A percentile compares a stretch with the other conserved stretches of the same genome.
Conservation (phyloP, 2,329 filamentous ascomycete genomes). For the Xylariaceae sp. region DNA sequence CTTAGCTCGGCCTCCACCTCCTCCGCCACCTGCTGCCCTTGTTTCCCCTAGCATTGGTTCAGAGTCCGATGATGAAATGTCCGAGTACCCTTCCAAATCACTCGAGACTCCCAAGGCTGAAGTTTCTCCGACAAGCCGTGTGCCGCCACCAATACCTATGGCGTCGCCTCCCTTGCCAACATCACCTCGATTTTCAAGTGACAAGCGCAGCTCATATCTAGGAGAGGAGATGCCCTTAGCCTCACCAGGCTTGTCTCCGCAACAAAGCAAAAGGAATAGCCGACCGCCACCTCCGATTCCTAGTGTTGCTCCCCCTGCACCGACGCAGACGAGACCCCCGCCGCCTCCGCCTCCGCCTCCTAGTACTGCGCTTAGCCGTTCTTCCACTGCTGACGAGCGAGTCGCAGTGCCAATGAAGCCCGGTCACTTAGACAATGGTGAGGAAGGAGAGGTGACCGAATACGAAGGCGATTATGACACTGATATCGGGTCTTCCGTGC, state of each 20-base stretch:
- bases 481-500: conserved; percentile 92
- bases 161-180: conserved; percentile 53
- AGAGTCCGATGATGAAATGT: conserved; percentile 88
- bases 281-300: conserved; percentile 68
- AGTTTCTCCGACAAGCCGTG: conserved; percentile 46
- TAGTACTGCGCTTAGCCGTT: conserved; percentile 57
- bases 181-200: conserved; percentile 49
- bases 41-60: conserved; percentile 78
- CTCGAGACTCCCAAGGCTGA: conserved; percentile 50
- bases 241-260: conserved; percentile 47
- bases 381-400: conserved; percentile 64
- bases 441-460: conserved; percentile 83
- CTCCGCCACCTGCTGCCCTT: conserved; percentile 58
- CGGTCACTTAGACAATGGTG: conserved; percentile 58
- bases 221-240: conserved; percentile 47
- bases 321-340: conserved; percentile 66
- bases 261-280: conserved; percentile 61
- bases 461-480: conserved; percentile 99
- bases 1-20: conserved; percentile 66
- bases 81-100: conserved; percentile 56
- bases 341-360: conserved; percentile 73
- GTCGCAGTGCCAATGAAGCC: conserved; percentile 51
- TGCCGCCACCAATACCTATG: conserved; percentile 54
- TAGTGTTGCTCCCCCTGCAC: conserved; percentile 55
- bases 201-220: conserved; percentile 45